Evolutionary conservation across 108 stramenopile species (phyloP), one percentile per base, ranked within the genome.

Genomic region (Pelagomonas calceolata): DNA sequence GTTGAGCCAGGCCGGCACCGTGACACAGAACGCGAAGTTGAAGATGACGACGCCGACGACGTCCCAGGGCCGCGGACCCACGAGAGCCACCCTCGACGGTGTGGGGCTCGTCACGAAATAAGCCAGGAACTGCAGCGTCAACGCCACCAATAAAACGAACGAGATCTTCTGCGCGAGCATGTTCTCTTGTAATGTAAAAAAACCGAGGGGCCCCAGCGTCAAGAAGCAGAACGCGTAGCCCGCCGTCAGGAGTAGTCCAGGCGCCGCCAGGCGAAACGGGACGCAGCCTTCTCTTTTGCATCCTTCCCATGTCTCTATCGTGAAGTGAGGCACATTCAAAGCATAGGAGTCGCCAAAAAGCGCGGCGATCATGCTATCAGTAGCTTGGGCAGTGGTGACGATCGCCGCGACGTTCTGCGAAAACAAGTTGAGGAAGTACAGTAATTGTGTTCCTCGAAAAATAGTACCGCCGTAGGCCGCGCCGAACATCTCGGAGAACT

Each of bases 1-100:
- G 65, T 85, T 81, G 31, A 91, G 66, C 90, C 90, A 91, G 4
- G 88, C 79, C 12, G 90, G 90, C 63, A 91, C 75, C 44, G 90
- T 87, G 69, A 89, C 72, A 0, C 85, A 84, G 65, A 89, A 67
- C 0, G 87, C 84, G 75, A 85, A 87, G 69, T 90, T 90, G 83
- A 85, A 87, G 68, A 88, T 73, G 30, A 86, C 76, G 17, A 88
- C 84, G 17, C 88, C 88, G 73, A 88, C 75, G 70, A 88, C 51
- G 63, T 80, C 74, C 32, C 32, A 32, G 32, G 72, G 69, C 82
- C 82, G 84, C 1, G 45, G 35, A 3, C 51, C 36, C 30, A 69
- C 36, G 46, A 32, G 31, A 0, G 69, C 36, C 32, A 69, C 69
- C 30, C 30, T 32, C 16, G 26, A 45, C 4, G 10, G 46, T 30